phyloP scores from a whole-genome alignment of 305 asterid species.

The Fraxinus latifolia region DNA sequence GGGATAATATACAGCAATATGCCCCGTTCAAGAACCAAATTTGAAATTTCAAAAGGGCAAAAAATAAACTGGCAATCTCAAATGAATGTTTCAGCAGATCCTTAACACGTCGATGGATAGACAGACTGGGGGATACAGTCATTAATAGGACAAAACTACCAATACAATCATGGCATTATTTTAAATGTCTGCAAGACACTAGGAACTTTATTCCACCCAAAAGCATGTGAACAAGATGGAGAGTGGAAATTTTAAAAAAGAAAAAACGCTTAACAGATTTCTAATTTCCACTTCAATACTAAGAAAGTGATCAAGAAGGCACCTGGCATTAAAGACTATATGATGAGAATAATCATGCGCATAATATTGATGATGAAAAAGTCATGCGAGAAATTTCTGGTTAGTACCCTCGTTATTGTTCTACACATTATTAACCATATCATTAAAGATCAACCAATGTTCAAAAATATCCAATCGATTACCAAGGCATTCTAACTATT shows the following conservation, averaged over 20 bases:
- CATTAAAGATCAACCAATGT: neutral
- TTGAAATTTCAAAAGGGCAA: neutral
- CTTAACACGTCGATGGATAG: neutral
- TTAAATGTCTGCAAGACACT: neutral
- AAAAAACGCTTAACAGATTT: neutral
- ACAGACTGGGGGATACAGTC: neutral
- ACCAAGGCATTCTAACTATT: neutral
- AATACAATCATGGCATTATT: neutral
- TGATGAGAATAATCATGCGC: neutral
- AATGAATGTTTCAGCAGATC: neutral
- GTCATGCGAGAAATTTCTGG: neutral
- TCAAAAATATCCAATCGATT: neutral
- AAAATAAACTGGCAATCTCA: neutral
- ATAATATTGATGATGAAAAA: neutral
- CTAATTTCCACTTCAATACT: neutral
- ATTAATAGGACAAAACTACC: neutral
- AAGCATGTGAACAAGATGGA: neutral
- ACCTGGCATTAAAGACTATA: neutral
- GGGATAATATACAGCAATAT: neutral
- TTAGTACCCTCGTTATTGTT: neutral
- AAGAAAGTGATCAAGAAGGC: neutral
- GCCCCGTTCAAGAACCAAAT: neutral
- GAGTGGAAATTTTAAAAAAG: neutral
- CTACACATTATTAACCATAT: neutral
- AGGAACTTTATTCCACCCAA: neutral